phyloP scores from a whole-genome alignment of 2,329 filamentous ascomycete species.

The Aspergillus sp. region DNA sequence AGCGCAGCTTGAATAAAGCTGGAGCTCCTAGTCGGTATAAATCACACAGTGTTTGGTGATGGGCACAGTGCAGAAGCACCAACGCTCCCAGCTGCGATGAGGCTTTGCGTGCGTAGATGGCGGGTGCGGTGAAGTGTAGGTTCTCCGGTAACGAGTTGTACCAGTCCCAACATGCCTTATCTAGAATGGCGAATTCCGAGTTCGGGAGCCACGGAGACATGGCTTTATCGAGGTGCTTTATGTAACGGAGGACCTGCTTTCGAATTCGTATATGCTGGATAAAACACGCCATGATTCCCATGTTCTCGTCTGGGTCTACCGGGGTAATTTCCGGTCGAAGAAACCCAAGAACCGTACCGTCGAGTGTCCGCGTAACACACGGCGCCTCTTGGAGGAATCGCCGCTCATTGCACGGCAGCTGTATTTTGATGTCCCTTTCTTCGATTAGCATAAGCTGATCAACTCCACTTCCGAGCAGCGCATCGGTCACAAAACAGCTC shows the following conservation, averaged over 20 bases:
- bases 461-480: constrained; percentile 12
- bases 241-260: constrained; percentile 10
- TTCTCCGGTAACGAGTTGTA: constrained; percentile 3
- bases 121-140: not conserved
- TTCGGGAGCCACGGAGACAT: constrained; percentile 9
- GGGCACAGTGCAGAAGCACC: constrained; percentile 6
- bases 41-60: constrained; percentile 9
- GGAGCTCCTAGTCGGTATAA: constrained; percentile 8
- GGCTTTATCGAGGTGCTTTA: constrained; percentile 10
- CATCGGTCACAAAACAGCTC: constrained; percentile 9
- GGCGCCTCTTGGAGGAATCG: not conserved
- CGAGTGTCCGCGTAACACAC: constrained; percentile 5
- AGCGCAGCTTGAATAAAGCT: constrained; percentile 7
- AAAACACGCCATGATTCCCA: constrained; percentile 9
- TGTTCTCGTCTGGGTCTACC: constrained; percentile 1
- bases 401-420: constrained; percentile 8
- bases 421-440: constrained; percentile 9
- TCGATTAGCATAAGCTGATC: constrained; percentile 10
- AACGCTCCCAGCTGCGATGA: constrained; percentile 7
- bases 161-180: constrained; percentile 8
- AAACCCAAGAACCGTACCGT: not conserved
- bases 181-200: constrained; percentile 7
- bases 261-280: constrained; percentile 8
- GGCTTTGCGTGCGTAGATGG: constrained; percentile 9
- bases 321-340: constrained; percentile 2